These are phyloP conservation scores for Salix viminalis DNA, from an alignment of 345 rosid species.

Conservation along the genomic window DNA sequence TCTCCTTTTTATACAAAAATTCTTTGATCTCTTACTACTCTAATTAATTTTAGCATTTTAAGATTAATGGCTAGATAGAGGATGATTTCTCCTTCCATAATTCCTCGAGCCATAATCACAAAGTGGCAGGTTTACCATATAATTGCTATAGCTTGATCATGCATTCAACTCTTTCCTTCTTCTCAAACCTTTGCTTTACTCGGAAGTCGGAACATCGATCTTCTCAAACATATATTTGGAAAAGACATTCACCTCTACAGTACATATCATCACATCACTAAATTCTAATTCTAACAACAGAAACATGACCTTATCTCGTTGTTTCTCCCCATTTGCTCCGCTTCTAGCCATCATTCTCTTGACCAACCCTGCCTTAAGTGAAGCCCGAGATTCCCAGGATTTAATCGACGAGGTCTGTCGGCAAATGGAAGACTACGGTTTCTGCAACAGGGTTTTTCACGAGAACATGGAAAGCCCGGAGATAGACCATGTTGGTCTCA, in stretches of 20 bases:
- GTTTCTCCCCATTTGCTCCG: background rate
- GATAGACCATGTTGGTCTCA: background rate
- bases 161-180: too few species aligned
- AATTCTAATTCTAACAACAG: background rate
- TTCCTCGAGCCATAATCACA: too few species aligned
- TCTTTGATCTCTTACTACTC: background rate
- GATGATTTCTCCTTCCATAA: too few species aligned
- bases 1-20: background rate
- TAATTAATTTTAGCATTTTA: background rate
- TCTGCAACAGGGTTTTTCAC: background rate
- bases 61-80: too few species aligned
- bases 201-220: too few species aligned
- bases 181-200: background rate
- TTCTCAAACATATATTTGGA: background rate
- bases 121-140: background rate
- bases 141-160: background rate
- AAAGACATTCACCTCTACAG: background rate
- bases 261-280: background rate
- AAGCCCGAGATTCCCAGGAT: background rate
- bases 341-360: background rate
- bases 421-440: constrained; percentile 5
- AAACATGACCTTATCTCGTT: background rate
- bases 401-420: background rate
- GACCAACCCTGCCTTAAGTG: background rate
- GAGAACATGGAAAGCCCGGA: background rate